Conservation (phyloP, 768 basidiomycete species). For the Mycena polygramma region DNA sequence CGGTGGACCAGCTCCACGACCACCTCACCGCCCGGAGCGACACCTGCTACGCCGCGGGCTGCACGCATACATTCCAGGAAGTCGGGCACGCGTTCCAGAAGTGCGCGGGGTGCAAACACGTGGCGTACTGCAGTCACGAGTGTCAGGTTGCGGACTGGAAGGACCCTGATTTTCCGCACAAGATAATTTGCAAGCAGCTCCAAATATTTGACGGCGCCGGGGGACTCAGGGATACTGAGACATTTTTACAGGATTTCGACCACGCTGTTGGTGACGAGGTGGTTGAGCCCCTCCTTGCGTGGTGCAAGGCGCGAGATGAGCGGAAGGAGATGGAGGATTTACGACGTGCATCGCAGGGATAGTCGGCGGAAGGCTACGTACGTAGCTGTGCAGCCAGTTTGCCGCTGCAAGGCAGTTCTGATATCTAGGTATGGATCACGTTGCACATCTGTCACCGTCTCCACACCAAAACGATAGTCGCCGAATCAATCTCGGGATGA, state of each 20-base stretch:
- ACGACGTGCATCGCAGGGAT: not conserved
- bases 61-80: slow-evolving; percentile 1
- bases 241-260: not conserved
- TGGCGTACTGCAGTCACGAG: not conserved
- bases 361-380: too few species aligned
- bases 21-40: not conserved
- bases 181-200: not conserved
- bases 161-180: slow-evolving; percentile 39
- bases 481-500: too few species aligned
- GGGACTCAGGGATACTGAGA: not conserved
- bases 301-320: not conserved
- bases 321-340: not conserved
- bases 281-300: not conserved
- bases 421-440: too few species aligned
- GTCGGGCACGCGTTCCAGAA: slow-evolving; percentile 3
- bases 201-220: too few species aligned
- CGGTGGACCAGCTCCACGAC: not conserved
- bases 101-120: not conserved
- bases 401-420: too few species aligned
- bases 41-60: slow-evolving; percentile 2
- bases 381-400: too few species aligned
- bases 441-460: too few species aligned
- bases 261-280: not conserved
- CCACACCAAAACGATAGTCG: too few species aligned
- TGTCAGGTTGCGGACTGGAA: slow-evolving; percentile 12